Evolutionary conservation across 345 rosid species (phyloP), one percentile per base, ranked within the genome.

Genomic region (Punica granatum): DNA sequence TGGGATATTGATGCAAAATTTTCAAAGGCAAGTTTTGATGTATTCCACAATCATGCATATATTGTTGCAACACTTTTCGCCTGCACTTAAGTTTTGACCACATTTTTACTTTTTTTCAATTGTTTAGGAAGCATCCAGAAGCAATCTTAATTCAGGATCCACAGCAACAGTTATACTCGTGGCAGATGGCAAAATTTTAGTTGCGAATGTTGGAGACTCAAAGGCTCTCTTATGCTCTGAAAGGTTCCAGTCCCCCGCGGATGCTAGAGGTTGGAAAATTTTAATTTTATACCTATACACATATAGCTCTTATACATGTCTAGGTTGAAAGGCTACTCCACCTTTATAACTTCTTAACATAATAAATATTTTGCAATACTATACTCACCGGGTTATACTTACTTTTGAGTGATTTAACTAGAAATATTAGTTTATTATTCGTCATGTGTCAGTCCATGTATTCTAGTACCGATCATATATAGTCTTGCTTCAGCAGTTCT

Each of bases 201-300:
- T 82, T 68, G 97, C 96, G 65, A 92, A 86, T 67, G 68, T 92
- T 70, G 98, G 98, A 64, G 98, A 92, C 69, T 92, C 98, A 33
- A 92, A 92, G 84, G 98, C 98, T 46, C 77, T 90, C 72, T 72
- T 92, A 66, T 92, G 98, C 80, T 88, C 97, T 30, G 90, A 92
- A 79, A 83, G 79, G n/a, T 81, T 84, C 72, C 89, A 76, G 76
- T 83, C 90, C 64, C 88, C 93, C 32, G 82, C 79, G 61, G 89
- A 90, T 72, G 98, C 92, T 44, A 90, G 81, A 88, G 97, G 98
- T 92, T 3, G 23, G 59, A 23, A 54, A 48, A 81, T 68, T 48
- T 21, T 36, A 31, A 44, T 18, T 23, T 53, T 10, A 7, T 2
- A 53, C 21, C 15, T 25, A 25, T 1, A 1, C 23, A 12, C 28